Conservation (phyloP, 805 yeast genomes). For the Candida ipomoeae region DNA sequence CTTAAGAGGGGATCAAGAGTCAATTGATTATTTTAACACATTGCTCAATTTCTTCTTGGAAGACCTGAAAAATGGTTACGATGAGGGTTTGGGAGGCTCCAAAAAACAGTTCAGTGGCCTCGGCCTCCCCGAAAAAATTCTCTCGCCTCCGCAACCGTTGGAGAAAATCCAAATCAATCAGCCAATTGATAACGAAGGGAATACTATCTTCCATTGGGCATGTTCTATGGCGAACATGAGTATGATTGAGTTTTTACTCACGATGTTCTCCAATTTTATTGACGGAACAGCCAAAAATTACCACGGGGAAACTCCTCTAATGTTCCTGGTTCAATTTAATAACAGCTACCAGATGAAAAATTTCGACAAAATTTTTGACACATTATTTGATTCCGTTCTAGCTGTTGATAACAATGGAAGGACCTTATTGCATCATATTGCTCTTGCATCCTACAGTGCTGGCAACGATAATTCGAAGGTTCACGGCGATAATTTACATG, state of each 20-base stretch:
- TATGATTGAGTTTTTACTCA: constrained; percentile 57
- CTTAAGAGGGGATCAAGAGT: constrained; percentile 11
- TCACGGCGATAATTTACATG: constrained; percentile 9
- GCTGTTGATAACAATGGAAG: constrained; percentile 37
- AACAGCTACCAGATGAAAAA: constrained; percentile 37
- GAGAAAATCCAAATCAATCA: constrained; percentile 68
- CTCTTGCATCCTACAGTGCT: constrained; percentile 18
- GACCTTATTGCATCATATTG: constrained; percentile 41
- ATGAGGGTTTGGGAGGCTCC: constrained; percentile 5
- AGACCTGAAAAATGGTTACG: constrained; percentile 22
- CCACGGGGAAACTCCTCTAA: constrained; percentile 81
- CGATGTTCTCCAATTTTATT: constrained; percentile 64
- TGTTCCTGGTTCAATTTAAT: constrained; percentile 40
- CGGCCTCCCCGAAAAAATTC: constrained; percentile 36
- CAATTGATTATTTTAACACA: constrained; percentile 37
- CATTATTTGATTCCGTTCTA: constrained; percentile 34
- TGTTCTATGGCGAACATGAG: constrained; percentile 79
- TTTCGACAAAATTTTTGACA: constrained; percentile 32
- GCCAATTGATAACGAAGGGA: constrained; percentile 89
- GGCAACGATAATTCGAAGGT: constrained; percentile 4
- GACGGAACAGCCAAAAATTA: constrained; percentile 68
- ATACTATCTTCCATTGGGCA: constrained; percentile 94
- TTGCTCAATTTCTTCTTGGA: constrained; percentile 52
- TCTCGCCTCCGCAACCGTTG: constrained; percentile 52
- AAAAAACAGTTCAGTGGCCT: constrained; percentile 8